Evolutionary conservation across 768 basidiomycete species (phyloP), one percentile per base, ranked within the genome.

Genomic region (Psilocybe cyanescens): DNA sequence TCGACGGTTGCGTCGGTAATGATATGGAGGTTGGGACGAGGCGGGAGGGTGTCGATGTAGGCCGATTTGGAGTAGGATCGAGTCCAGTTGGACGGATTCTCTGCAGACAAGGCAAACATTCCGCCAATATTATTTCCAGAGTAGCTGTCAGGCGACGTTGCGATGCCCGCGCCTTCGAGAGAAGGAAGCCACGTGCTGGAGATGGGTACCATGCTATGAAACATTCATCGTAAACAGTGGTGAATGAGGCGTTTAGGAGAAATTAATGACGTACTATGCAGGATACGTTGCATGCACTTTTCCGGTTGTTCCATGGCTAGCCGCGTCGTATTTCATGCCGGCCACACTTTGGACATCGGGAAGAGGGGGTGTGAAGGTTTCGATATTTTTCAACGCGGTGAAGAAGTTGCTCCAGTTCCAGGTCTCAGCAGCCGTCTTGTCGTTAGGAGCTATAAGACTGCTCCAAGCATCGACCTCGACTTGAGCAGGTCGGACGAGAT

Each of bases 51-150:
- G 71, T 90, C 89, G 73, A 89, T 84, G 77, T 87, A 89, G 0
- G 83, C 88, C 0, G 85, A 81, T 64, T 83, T 82, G 37, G 88
- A 78, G 75, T 90, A 89, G 3, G 86, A 88, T 47, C 89, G 83
- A 8, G 86, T 88, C 80, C 84, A 86, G 73, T 88, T 89, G 19
- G 75, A 58, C 1, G 86, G 83, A 73, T 91, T 90, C 70, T 90
- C 85, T 8, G 83, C 75, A 7, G 81, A 81, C 4, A 85, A 78
- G 1, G 86, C 80, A 70, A 90, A 79, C 68, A 83, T 84, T 3
- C 78, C 76, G 58, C 87, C 84, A 70, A 79, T 74, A 68, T 79
- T 80, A 46, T 78, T 68, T n/a, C 86, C 86, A 41, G 77, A 75
- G 66, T 82, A 78, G 2, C 82, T 75, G 65, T 87, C 83, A 2